phyloP scores from a whole-genome alignment of 176 grass and related monocot species.

The Leersia perrieri region DNA sequence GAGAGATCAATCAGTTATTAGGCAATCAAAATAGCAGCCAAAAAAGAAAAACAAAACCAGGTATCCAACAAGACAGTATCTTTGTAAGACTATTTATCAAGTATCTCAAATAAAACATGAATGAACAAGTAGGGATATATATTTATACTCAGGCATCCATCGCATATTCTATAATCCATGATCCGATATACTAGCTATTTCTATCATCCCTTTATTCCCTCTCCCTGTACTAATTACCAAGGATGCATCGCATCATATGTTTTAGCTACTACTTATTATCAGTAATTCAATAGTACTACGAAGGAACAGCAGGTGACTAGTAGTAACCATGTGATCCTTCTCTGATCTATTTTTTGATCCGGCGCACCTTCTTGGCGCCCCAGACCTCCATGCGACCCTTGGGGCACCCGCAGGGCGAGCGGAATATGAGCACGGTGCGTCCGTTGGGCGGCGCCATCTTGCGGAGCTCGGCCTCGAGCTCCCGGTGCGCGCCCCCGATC shows the following conservation, averaged over 20 bases:
- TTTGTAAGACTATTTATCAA: slow-evolving; percentile 17
- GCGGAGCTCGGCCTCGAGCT: slow-evolving; percentile 86
- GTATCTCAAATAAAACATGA: slow-evolving; percentile 12
- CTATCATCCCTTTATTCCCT: slow-evolving; percentile 42
- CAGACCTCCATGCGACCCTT: slow-evolving; percentile 94
- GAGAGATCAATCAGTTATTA: not conserved
- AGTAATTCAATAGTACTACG: not conserved
- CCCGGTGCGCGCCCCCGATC: slow-evolving; percentile 64
- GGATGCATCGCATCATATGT: slow-evolving; percentile 3
- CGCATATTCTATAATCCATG: slow-evolving; percentile 34
- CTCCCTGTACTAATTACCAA: slow-evolving; percentile 41
- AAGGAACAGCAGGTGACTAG: slow-evolving; percentile 7
- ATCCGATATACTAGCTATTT: slow-evolving; percentile 22
- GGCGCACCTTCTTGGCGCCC: slow-evolving; percentile 79
- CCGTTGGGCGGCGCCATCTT: slow-evolving; percentile 98
- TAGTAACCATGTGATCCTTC: not conserved
- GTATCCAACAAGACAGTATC: not conserved
- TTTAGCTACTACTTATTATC: slow-evolving; percentile 12
- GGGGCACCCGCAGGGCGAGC: slow-evolving; percentile 74
- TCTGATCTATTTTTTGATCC: slow-evolving; percentile 82
- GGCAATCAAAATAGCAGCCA: not conserved
- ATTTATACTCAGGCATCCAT: slow-evolving; percentile 19
- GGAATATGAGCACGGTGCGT: slow-evolving; percentile 92
- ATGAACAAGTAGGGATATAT: slow-evolving; percentile 29
- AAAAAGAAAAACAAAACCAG: not conserved